phyloP scores from a whole-genome alignment of 306 rosid species.

The Pueraria montana region DNA sequence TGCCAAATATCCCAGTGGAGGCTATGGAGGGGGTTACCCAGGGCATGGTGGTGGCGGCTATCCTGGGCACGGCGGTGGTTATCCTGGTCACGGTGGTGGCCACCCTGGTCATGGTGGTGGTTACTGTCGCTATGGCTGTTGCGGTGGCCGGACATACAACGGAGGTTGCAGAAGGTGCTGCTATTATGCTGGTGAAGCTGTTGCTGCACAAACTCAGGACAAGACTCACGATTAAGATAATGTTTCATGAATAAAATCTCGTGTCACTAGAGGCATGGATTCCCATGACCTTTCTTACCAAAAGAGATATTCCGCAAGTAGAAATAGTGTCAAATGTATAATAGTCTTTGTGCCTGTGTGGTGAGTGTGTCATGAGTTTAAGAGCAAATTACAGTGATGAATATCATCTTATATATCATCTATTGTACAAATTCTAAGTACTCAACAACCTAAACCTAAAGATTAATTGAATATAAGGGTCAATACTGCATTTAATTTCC shows the following conservation, averaged over 20 bases:
- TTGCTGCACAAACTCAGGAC: slow-evolving; percentile 45
- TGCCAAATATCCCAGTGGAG: slow-evolving; percentile 37
- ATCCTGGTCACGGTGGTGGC: slow-evolving; percentile 4
- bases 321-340: neutral
- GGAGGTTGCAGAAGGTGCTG: slow-evolving; percentile 61
- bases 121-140: slow-evolving; percentile 59
- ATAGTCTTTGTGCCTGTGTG: neutral
- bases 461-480: too few species aligned
- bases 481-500: too few species aligned
- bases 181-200: slow-evolving; percentile 61
- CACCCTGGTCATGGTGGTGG: slow-evolving; percentile 37
- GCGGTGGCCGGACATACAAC: slow-evolving; percentile 45
- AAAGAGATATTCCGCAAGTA: neutral
- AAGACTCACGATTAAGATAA: slow-evolving; percentile 37
- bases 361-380: neutral
- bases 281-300: neutral
- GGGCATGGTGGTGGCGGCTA: neutral
- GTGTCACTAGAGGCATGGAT: neutral
- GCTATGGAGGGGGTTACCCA: neutral
- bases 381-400: neutral
- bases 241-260: slow-evolving; percentile 13
- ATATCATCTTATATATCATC: too few species aligned
- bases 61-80: slow-evolving; percentile 6
- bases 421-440: neutral
- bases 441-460: too few species aligned